phyloP scores from a whole-genome alignment of 1,284 basidiomycete genomes.

The Neolentinus lepideus region DNA sequence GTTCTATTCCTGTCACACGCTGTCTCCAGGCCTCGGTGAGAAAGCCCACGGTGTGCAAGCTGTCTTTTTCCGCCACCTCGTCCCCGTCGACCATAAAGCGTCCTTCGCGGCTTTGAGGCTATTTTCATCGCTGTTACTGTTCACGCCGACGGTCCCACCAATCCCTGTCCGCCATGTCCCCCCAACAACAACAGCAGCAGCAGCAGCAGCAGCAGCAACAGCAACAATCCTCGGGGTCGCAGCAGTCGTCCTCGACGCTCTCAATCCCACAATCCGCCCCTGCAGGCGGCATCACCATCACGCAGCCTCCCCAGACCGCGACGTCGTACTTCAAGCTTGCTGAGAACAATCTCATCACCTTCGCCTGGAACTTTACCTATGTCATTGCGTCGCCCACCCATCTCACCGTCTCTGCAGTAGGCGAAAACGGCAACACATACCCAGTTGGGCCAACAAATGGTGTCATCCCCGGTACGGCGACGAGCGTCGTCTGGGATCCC shows the following conservation, averaged over 20 bases:
- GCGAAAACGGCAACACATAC: slow-evolving; percentile 85
- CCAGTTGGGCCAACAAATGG: slow-evolving; percentile 77
- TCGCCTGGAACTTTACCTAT: slow-evolving; percentile 87
- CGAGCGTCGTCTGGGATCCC: slow-evolving; percentile 75
- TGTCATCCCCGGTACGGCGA: slow-evolving; percentile 62
- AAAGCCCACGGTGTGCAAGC: neutral
- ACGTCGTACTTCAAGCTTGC: slow-evolving; percentile 90
- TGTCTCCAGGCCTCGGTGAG: neutral
- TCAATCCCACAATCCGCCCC: slow-evolving; percentile 49
- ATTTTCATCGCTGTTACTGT: neutral
- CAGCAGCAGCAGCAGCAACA: neutral
- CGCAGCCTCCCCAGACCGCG: slow-evolving; percentile 72
- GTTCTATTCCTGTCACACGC: neutral
- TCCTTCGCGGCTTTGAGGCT: no score
- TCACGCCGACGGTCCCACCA: no score
- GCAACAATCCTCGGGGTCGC: neutral
- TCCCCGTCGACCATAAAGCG: no score
- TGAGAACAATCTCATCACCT: slow-evolving; percentile 65
- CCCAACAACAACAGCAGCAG: neutral
- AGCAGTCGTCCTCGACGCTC: slow-evolving; percentile 10
- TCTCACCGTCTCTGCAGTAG: slow-evolving; percentile 78
- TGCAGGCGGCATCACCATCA: slow-evolving; percentile 64
- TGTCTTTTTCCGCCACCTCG: neutral
- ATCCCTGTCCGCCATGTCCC: neutral
- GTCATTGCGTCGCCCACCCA: slow-evolving; percentile 60